phyloP scores from a whole-genome alignment of 495 filamentous ascomycete species.

The Xylaria nigripes region DNA sequence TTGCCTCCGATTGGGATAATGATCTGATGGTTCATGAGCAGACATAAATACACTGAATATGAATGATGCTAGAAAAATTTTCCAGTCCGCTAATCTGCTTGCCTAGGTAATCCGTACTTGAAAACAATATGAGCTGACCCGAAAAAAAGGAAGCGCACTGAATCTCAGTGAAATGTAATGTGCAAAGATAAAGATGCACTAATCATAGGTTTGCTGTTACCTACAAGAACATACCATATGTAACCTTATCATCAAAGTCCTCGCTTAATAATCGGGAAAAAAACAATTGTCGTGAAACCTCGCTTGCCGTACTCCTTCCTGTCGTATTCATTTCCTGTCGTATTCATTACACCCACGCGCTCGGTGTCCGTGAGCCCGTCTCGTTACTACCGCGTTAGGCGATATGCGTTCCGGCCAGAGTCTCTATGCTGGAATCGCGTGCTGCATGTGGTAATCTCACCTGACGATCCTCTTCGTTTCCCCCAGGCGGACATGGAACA shows the following conservation, averaged over 20 bases:
- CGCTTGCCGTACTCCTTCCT: not conserved
- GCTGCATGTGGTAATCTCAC: constrained; percentile 4
- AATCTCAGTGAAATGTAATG: not conserved
- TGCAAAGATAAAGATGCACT: too few relatives aligned
- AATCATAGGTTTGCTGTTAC: too few relatives aligned
- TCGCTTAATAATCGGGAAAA: not conserved
- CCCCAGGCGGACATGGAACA: not conserved
- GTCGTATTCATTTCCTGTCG: not conserved
- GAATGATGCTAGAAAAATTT: too few relatives aligned
- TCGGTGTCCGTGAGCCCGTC: not conserved
- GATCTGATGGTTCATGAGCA: too few relatives aligned
- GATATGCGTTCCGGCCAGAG: not conserved
- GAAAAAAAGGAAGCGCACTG: not conserved
- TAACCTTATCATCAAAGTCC: not conserved
- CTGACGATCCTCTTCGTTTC: constrained; percentile 3
- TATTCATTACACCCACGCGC: not conserved
- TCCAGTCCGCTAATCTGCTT: too few relatives aligned
- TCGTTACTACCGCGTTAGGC: not conserved
- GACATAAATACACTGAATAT: too few relatives aligned
- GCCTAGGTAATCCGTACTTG: too few relatives aligned
- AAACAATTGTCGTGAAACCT: not conserved
- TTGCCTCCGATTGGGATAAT: too few relatives aligned
- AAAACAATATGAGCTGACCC: not conserved
- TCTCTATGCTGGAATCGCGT: constrained; percentile 8
- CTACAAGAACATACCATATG: too few relatives aligned